Conservation (phyloP, 1,284 basidiomycete genomes). For the Ganoderma sinense region DNA sequence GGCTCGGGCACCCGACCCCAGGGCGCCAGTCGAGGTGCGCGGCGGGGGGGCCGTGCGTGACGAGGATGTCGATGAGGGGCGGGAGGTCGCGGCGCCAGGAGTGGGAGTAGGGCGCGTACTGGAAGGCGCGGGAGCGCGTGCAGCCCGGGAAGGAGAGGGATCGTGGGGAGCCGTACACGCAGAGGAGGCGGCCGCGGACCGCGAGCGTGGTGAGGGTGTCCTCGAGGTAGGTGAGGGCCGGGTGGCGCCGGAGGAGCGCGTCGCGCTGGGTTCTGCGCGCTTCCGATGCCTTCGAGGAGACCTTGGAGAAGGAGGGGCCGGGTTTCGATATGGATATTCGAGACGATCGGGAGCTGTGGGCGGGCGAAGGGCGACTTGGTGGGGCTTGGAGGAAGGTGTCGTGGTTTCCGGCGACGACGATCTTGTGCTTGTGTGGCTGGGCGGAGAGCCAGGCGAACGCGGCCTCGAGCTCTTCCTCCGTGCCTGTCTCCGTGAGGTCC, state of each 20-base stretch:
- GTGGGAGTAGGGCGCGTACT: slow-evolving; percentile 41
- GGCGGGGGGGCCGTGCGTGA: slow-evolving; percentile 52
- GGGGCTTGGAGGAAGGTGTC: slow-evolving; percentile 37
- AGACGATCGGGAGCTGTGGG: background rate
- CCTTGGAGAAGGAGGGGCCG: background rate
- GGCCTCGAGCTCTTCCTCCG: slow-evolving; percentile 39
- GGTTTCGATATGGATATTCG: background rate
- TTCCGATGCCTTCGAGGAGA: background rate
- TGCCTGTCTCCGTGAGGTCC: slow-evolving; percentile 46
- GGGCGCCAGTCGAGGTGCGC: slow-evolving; percentile 40
- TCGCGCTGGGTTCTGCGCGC: slow-evolving; percentile 2
- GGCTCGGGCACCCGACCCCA: slow-evolving; percentile 40
- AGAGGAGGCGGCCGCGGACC: slow-evolving; percentile 39
- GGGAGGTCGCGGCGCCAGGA: slow-evolving; percentile 38
- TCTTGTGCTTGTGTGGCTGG: slow-evolving; percentile 46
- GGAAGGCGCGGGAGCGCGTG: slow-evolving; percentile 39
- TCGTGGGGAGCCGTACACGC: slow-evolving; percentile 45
- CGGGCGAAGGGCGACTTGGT: too few relatives aligned
- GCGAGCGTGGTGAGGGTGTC: slow-evolving; percentile 35
- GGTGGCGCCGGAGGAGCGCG: slow-evolving; percentile 27
- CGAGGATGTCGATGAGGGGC: slow-evolving; percentile 44
- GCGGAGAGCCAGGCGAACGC: slow-evolving; percentile 41
- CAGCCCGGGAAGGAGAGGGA: slow-evolving; percentile 44
- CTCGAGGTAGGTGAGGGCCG: slow-evolving; percentile 41
- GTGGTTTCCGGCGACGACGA: slow-evolving; percentile 53